A percentile compares a stretch with the other conserved stretches of the same genome.
Evolutionary conservation across 306 rosid species (phyloP).

Genomic region (Cucumis cinereus): DNA sequence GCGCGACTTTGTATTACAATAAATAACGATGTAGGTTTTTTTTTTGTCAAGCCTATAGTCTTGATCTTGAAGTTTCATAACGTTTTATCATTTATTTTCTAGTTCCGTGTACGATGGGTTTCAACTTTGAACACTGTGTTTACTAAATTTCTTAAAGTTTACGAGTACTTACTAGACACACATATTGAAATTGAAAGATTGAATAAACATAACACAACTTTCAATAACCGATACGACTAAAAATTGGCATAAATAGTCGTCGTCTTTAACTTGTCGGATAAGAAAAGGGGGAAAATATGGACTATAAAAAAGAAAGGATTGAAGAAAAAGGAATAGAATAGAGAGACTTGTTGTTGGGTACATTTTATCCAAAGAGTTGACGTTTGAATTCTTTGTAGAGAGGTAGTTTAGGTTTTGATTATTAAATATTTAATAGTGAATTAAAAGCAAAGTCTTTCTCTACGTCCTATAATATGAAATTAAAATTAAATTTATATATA

Average conservation of each 20-base stretch:
- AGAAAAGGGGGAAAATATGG: not conserved
- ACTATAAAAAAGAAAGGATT: not conserved
- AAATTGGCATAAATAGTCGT: not conserved
- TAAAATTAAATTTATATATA: not conserved
- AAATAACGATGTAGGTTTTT: too few relatives aligned
- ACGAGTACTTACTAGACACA: too few relatives aligned
- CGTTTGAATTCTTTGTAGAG: not conserved
- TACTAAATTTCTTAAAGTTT: too few relatives aligned
- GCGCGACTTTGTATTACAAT: too few relatives aligned
- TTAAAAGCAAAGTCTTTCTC: not conserved
- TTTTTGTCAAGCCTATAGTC: too few relatives aligned
- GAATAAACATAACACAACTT: too few relatives aligned
- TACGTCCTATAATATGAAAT: not conserved
- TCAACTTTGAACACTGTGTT: too few relatives aligned
- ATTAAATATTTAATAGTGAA: not conserved
- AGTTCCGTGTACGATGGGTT: too few relatives aligned
- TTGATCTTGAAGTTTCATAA: too few relatives aligned
- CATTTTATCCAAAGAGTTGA: constrained; percentile 9
- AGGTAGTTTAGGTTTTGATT: not conserved
- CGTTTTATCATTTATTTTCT: too few relatives aligned
- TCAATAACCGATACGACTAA: not conserved
- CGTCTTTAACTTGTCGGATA: not conserved
- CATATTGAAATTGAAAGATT: too few relatives aligned
- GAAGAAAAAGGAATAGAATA: not conserved
- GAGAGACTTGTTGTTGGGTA: not conserved